These are phyloP conservation scores for Juglanconis oblonga DNA, from an alignment of 2,329 filamentous ascomycete species.

Conservation along the genomic window DNA sequence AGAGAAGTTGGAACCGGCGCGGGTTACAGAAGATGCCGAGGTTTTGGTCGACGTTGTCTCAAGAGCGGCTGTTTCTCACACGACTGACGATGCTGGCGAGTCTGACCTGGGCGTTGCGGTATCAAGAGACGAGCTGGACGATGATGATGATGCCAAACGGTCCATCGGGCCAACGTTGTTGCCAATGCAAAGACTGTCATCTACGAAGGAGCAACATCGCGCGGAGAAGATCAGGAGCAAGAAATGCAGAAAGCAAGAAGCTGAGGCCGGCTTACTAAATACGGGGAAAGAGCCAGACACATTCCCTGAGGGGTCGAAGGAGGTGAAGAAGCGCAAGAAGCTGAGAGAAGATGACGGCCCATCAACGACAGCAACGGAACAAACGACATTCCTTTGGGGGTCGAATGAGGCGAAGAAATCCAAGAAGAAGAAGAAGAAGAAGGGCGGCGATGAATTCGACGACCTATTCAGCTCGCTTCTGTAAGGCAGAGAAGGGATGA, in stretches of 20 bases:
- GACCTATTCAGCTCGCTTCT: conserved; percentile 65
- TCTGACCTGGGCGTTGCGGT: conserved; percentile 24
- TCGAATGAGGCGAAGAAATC: conserved; percentile 41
- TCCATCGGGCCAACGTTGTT: neutral
- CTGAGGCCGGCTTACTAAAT: neutral
- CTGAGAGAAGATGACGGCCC: neutral
- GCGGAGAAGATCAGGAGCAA: conserved; percentile 16
- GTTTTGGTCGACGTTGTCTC: neutral
- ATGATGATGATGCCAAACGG: neutral
- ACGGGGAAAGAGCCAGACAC: neutral
- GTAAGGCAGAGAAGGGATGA: conserved; percentile 24
- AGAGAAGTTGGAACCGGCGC: conserved; percentile 25
- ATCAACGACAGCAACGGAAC: neutral
- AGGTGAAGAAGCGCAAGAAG: neutral
- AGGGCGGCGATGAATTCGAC: conserved; percentile 65
- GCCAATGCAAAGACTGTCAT: neutral
- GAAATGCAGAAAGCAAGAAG: conserved; percentile 1
- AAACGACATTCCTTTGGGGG: conserved; percentile 30
- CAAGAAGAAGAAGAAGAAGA: conserved; percentile 56
- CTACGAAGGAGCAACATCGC: conserved; percentile 15
- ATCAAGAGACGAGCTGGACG: conserved; percentile 21
- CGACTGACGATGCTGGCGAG: neutral
- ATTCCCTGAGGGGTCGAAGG: neutral
- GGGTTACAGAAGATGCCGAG: neutral
- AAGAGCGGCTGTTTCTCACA: neutral